These are phyloP conservation scores for Fusarium globosum DNA, from an alignment of 2,329 filamentous ascomycete species.

Conservation along the genomic window DNA sequence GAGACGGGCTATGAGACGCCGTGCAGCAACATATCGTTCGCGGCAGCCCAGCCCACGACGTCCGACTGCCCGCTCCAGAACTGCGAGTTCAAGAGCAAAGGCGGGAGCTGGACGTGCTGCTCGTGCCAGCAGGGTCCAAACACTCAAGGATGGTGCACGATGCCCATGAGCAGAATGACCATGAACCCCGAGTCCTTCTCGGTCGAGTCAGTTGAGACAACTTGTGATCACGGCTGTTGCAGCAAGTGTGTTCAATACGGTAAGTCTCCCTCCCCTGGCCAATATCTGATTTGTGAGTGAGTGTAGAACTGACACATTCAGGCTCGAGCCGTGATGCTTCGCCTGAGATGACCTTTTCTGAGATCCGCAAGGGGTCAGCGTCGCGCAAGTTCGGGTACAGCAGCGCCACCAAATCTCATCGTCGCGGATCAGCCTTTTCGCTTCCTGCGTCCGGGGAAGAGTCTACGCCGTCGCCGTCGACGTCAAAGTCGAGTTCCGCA, in stretches of 20 bases:
- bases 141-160: slow-evolving; percentile 63
- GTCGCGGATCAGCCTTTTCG: slow-evolving; percentile 47
- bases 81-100: slow-evolving; percentile 63
- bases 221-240: slow-evolving; percentile 66
- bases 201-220: slow-evolving; percentile 52
- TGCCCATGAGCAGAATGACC: slow-evolving; percentile 47
- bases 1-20: slow-evolving; percentile 62
- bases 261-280: slow-evolving; percentile 31
- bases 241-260: slow-evolving; percentile 58
- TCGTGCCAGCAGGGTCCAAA: slow-evolving; percentile 63
- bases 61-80: slow-evolving; percentile 61
- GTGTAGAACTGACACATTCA: slow-evolving; percentile 26
- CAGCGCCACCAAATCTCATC: slow-evolving; percentile 45
- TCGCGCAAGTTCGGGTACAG: slow-evolving; percentile 52
- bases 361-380: slow-evolving; percentile 52
- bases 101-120: slow-evolving; percentile 66
- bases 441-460: slow-evolving; percentile 27
- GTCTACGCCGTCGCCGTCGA: slow-evolving; percentile 35
- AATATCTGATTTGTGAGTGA: background rate
- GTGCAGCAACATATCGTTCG: slow-evolving; percentile 61
- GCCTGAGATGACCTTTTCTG: slow-evolving; percentile 52
- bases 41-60: slow-evolving; percentile 56
- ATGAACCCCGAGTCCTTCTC: slow-evolving; percentile 48
- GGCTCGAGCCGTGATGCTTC: slow-evolving; percentile 48
- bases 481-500: slow-evolving; percentile 37